These are phyloP conservation scores for Fomitopsis betulina DNA, from an alignment of 1,284 basidiomycete species.

Conservation along the genomic window DNA sequence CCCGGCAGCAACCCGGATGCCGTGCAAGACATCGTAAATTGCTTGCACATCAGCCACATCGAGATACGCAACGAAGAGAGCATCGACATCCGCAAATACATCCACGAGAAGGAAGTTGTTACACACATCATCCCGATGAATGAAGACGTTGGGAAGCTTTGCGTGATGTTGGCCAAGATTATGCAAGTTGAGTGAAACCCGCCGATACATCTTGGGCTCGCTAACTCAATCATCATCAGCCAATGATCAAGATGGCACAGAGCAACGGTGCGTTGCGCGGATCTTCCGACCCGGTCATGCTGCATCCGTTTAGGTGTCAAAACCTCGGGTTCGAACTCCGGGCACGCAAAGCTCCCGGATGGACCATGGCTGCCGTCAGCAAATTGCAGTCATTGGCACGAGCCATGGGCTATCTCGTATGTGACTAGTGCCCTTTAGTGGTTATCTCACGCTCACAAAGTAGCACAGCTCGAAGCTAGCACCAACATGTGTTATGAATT, in stretches of 20 bases:
- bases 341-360: conserved; percentile 28
- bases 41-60: conserved; percentile 94
- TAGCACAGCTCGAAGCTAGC: conserved; percentile 72
- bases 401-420: conserved; percentile 79
- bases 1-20: conserved; percentile 85
- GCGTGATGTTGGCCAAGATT: conserved; percentile 53
- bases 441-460: too few species aligned
- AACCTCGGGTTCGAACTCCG: conserved; percentile 32
- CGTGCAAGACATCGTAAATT: conserved; percentile 90
- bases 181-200: conserved; percentile 58
- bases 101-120: conserved; percentile 81
- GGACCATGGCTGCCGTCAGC: conserved; percentile 11
- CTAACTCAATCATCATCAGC: conserved; percentile 13
- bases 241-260: conserved; percentile 27
- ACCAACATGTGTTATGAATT: conserved; percentile 71
- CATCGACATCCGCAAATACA: conserved; percentile 82
- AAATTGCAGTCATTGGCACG: conserved; percentile 50
- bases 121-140: conserved; percentile 73
- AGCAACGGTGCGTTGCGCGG: conserved; percentile 23
- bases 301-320: conserved; percentile 56
- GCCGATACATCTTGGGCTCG: too few species aligned
- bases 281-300: conserved; percentile 34
- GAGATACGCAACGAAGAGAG: conserved; percentile 94
- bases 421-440: conserved; percentile 18
- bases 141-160: conserved; percentile 51